These are phyloP conservation scores for Lithohypha guttulata DNA, from an alignment of 2,329 filamentous ascomycete species.

Conservation along the genomic window DNA sequence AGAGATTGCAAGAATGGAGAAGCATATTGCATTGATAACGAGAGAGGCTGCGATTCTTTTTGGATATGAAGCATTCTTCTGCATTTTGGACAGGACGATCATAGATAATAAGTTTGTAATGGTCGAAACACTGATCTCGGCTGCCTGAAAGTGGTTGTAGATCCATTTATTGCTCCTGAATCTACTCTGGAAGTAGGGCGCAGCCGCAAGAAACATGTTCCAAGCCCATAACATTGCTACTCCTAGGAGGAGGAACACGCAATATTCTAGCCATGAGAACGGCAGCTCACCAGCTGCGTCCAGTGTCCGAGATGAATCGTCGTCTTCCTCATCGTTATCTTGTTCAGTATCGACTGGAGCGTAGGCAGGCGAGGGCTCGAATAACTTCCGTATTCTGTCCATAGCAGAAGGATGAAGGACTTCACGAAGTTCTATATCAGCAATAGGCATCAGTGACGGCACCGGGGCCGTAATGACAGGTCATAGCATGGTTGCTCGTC, in stretches of 20 bases:
- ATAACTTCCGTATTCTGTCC: slow-evolving; percentile 28
- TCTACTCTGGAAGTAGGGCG: slow-evolving; percentile 80
- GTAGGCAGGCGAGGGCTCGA: slow-evolving; percentile 25
- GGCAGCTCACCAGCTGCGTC: slow-evolving; percentile 13
- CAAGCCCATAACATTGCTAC: slow-evolving; percentile 96
- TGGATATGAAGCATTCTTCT: slow-evolving; percentile 75
- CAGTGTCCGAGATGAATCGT: neutral
- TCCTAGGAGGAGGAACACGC: slow-evolving; percentile 72
- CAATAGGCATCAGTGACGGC: too few relatives aligned
- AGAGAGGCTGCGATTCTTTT: slow-evolving; percentile 72
- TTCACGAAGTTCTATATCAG: too few relatives aligned
- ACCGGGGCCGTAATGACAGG: too few relatives aligned
- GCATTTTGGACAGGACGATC: slow-evolving; percentile 66
- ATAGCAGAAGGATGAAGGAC: too few relatives aligned
- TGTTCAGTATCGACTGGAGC: slow-evolving; percentile 21
- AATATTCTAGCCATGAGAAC: slow-evolving; percentile 82
- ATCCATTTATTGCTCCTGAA: slow-evolving; percentile 63
- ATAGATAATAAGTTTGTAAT: slow-evolving; percentile 69
- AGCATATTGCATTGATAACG: slow-evolving; percentile 64
- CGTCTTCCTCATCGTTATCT: slow-evolving; percentile 13
- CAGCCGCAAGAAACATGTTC: slow-evolving; percentile 98
- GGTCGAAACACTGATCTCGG: slow-evolving; percentile 78
- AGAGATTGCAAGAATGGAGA: slow-evolving; percentile 67
- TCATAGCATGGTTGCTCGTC: too few relatives aligned
- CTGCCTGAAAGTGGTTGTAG: slow-evolving; percentile 73